Evolutionary conservation across 2,329 filamentous ascomycete species (phyloP), one percentile per base, ranked within the genome.

Genomic region (Golovinomyces cichoracearum): DNA sequence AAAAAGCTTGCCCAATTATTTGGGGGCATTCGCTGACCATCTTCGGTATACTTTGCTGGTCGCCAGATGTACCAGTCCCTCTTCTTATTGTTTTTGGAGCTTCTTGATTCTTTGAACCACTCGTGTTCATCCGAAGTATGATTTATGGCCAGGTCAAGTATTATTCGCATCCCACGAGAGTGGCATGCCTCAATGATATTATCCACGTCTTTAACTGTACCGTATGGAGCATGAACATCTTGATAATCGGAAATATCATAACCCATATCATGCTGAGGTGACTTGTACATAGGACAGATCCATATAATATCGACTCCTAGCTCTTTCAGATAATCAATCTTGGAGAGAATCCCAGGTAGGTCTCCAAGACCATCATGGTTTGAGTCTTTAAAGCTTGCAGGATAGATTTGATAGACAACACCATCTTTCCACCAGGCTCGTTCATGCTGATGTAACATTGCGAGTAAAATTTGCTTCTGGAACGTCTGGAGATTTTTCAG

Each of bases 91-190:
- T 63, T 57, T 50, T 64, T 68, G 1, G 66, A 69, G 2, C 63
- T 65, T 1, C 65, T 63, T 2, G 70, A 73, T 53, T 75, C 68
- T 49, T 63, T 58, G 56, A 76, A 77, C 73, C 72, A 84, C 2
- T 68, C 66, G 56, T 82, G 76, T 58, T 81, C 69, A 53, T 78
- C 72, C 2, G 74, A 79, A 0, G 79, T 83, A 60, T 86, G 81
- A 54, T 85, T 86, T 53, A 84, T 71, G 1, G 85, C 80, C 4
- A 85, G 66, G 56, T 85, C 80, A 51, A 84, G 69, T 50, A 85
- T 73, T 13, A 84, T 63, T 55, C 72, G 74, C 71, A 85, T 81
- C 2, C 70, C 74, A 6, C 76, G 68, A 13, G 67, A 61, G 50
- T 79, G 74, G 26, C 72, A 67, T 29, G 71, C 71, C 21, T 67